Evolutionary conservation across 1,284 basidiomycete species (phyloP), one percentile per base, ranked within the genome.

Genomic region (Ganoderma sinense): DNA sequence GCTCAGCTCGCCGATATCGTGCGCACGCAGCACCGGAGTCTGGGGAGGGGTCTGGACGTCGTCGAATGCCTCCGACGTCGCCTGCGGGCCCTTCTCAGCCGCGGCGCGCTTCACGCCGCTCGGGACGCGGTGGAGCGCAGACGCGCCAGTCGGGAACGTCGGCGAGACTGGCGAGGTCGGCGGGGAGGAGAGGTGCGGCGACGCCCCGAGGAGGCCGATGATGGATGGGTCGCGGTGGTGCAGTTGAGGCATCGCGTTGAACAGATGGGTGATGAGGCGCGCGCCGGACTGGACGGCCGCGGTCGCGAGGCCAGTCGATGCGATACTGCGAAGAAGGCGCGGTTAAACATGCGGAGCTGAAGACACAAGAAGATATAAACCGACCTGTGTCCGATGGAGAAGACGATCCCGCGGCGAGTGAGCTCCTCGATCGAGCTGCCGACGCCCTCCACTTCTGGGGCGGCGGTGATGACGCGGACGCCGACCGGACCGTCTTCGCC

Each of bases 161-260:
- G 75, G 64, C 55, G 69, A 72, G 7, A 76, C 74, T 62, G 62
- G 74, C n/a, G 75, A 78, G 31, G 77, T 71, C 23, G 75, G 78
- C 26, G 82, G 81, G 2, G 84, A 82, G 29, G 86, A 84, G 55
- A 90, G 80, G 75, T 88, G 85, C 0, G 91, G 91, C 8, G 92
- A 93, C 26, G 92, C 89, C 36, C 95, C 95, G 56, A 97, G 84
- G 7, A 97, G 86, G 36, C 96, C 96, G 70, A 97, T 95, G 75
- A 97, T 94, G 16, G 89, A 94, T 58, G 94, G 92, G 77, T 94
- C 93, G 51, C 94, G 87, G 76, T 96, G 94, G 78, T 95, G 94
- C 65, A 96, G 82, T 75, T 92, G 92, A 4, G 94, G 93, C 94
- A 96, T 96, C 6, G 94, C 94, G 76, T 97, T 97, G 89, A 96